These are phyloP conservation scores for Dillenia suffruticosa DNA, from an alignment of 164 flowering plant genomes.

Conservation along the genomic window DNA sequence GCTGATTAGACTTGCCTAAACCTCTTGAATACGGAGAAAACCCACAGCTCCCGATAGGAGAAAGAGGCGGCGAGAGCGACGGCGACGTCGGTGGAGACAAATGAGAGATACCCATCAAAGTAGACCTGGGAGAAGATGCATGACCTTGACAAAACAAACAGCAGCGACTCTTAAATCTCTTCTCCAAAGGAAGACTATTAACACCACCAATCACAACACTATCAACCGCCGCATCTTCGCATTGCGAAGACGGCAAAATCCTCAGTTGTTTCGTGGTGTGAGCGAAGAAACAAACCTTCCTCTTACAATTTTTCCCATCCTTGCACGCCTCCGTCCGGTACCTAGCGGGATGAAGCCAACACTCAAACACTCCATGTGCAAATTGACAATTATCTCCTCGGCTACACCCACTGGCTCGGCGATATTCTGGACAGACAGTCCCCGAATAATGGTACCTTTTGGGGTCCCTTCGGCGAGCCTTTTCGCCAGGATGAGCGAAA, in stretches of 20 bases:
- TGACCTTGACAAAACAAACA: slow-evolving; percentile 28
- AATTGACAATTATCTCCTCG: slow-evolving; percentile 77
- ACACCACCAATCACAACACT: neutral
- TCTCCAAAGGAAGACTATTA: neutral
- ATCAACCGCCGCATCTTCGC: neutral
- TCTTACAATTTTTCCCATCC: slow-evolving; percentile 63
- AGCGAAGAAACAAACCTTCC: slow-evolving; percentile 89
- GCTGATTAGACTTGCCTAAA: neutral
- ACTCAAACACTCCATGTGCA: slow-evolving; percentile 90
- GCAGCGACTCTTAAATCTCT: slow-evolving; percentile 12
- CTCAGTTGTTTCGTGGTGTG: slow-evolving; percentile 76
- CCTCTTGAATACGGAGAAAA: slow-evolving; percentile 16
- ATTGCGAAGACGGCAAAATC: slow-evolving; percentile 20
- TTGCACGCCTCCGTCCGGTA: slow-evolving; percentile 87
- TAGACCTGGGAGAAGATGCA: slow-evolving; percentile 52
- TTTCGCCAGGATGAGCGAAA: slow-evolving; percentile 92
- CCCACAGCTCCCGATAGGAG: slow-evolving; percentile 13
- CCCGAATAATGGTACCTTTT: slow-evolving; percentile 60
- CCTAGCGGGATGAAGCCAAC: slow-evolving; percentile 87
- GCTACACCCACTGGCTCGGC: slow-evolving; percentile 51
- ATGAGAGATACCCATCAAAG: slow-evolving; percentile 40
- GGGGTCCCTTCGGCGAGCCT: slow-evolving; percentile 85
- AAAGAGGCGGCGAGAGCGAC: slow-evolving; percentile 34
- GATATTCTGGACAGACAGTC: slow-evolving; percentile 63
- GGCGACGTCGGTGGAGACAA: slow-evolving; percentile 38